phyloP scores from a whole-genome alignment of 164 flowering plant genomes.

The Sedum album region DNA sequence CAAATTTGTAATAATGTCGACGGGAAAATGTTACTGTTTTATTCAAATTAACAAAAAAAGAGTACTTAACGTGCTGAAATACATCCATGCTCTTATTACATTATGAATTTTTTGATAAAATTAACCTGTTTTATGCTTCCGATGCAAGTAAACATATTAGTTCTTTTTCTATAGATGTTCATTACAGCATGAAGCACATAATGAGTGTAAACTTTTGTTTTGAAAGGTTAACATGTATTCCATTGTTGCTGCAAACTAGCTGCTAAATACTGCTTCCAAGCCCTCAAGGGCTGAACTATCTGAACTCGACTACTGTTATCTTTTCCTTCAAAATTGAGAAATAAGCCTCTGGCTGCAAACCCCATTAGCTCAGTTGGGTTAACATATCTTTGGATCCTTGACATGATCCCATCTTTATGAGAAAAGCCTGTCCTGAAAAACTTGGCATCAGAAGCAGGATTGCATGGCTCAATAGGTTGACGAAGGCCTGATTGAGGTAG shows the following conservation, averaged over 20 bases:
- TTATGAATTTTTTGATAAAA: too few relatives aligned
- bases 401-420: conserved; percentile 39
- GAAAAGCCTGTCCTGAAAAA: conserved; percentile 23
- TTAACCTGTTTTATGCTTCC: too few relatives aligned
- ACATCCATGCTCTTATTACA: too few relatives aligned
- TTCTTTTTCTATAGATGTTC: too few relatives aligned
- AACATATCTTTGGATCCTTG: conserved; percentile 53
- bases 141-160: too few relatives aligned
- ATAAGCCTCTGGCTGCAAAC: conserved; percentile 75
- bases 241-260: neutral
- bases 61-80: too few relatives aligned
- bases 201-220: too few relatives aligned
- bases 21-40: too few relatives aligned
- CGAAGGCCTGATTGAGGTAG: conserved; percentile 12
- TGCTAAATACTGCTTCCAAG: neutral
- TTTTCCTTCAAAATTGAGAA: conserved; percentile 20
- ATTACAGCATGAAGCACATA: too few relatives aligned
- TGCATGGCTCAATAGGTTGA: conserved; percentile 9
- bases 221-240: neutral
- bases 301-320: conserved; percentile 9
- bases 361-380: conserved; percentile 57
- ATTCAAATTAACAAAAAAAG: too few relatives aligned
- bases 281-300: conserved; percentile 7
- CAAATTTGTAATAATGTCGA: too few relatives aligned
- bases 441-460: conserved; percentile 17